Conservation (phyloP, 306 rosid genomes). For the Trichosanthes cucumerina region DNA sequence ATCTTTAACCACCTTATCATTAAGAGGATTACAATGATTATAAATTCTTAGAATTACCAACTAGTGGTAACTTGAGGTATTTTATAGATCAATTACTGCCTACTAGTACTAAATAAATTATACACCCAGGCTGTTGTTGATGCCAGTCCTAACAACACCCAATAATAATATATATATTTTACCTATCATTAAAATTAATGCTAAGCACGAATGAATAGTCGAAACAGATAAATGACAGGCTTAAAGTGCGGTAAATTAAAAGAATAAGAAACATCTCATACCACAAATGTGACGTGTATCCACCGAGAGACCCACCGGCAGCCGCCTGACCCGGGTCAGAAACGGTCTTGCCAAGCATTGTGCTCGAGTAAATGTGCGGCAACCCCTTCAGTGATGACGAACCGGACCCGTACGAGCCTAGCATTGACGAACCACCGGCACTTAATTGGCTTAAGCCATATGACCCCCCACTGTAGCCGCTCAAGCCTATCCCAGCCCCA, state of each 20-base stretch:
- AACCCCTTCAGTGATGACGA: conserved; percentile 15
- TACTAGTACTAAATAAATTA: background rate
- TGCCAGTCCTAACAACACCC: background rate
- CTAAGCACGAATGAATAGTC: background rate
- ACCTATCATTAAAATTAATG: background rate
- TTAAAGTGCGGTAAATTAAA: conserved; percentile 1
- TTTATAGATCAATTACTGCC: background rate
- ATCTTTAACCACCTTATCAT: background rate
- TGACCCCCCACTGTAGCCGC: conserved; percentile 11
- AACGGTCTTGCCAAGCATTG: conserved; percentile 19
- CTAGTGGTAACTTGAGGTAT: background rate
- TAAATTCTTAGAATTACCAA: background rate
- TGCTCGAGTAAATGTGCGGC: conserved; percentile 19
- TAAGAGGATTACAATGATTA: background rate
- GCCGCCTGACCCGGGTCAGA: conserved; percentile 19
- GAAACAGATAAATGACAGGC: background rate
- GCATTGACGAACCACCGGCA: background rate
- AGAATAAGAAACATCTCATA: conserved; percentile 18
- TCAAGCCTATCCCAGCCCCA: conserved; percentile 17
- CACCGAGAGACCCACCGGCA: conserved; percentile 20
- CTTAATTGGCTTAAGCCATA: conserved; percentile 15
- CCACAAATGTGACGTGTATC: conserved; percentile 32
- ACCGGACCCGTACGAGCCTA: conserved; percentile 14
- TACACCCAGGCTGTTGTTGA: background rate
- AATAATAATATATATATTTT: background rate